Base-by-base conservation (phyloP, 1,284 basidiomycete species). In the Garcileccinum viscosum region DNA sequence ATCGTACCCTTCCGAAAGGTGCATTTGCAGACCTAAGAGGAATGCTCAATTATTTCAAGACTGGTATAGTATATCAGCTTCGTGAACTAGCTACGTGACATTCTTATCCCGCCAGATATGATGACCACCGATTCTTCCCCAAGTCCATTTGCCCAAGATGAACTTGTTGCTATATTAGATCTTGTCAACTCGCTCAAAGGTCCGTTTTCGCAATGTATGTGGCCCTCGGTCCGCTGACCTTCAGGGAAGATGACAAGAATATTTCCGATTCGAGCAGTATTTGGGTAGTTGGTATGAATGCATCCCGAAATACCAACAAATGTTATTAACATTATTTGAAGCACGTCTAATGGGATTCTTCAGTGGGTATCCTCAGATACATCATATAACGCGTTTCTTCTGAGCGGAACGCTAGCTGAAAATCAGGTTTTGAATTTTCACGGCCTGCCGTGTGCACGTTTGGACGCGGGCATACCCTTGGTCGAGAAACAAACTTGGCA, bases 101-200 rank as follows among this genome's bases (percentile, higher is more conserved):
- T 66, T 44, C 44, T 67, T 12, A 67, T 56, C 22, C 7, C 1
- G 9, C 11, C 7, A 74, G 75, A 74, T 37, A 66, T 77, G 37
- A 70, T 77, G 40, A 76, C 76, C 1, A 30, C 74, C 17, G 67
- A 77, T 64, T 65, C 70, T 6, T 76, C 73, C 2, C 22, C 70
- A 27, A 77, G 73, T 15, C 74, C 76, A 0, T 74, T 77, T 12
- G 58, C 62, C 30, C 70, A 66, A 56, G 70, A 33, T 6, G 62
- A 62, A 62, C 40, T 62, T n/a, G 40, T 50, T 37, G 64, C 73
- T 3, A 62, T 77, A 15, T 15, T 67, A 2, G 70, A 72, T 24
- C 50, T 73, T 14, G n/a, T 76, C 35, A 75, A 73, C 22, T 75
- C 72, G 5, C 33, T 75, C 27, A 75, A 71, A 72, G 38, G 67